phyloP scores from a whole-genome alignment of 106 monocot species.

The Dactylorhiza incarnata region DNA sequence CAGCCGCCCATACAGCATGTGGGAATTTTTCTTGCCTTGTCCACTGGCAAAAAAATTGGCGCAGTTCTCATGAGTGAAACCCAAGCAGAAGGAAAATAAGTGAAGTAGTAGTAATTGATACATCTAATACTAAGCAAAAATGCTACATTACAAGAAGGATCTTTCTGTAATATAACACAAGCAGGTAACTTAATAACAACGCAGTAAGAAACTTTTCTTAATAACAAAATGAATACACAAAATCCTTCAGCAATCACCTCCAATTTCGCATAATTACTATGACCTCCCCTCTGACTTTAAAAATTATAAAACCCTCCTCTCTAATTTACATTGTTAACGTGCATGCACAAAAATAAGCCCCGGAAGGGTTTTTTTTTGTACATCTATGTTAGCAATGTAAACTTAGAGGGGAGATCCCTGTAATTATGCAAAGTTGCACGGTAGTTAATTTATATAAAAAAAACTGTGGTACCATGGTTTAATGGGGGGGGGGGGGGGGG shows the following conservation, averaged over 20 bases:
- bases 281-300: background rate
- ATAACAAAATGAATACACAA: background rate
- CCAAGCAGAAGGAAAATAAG: slow-evolving; percentile 2
- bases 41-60: slow-evolving; percentile 40
- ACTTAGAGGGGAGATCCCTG: too few relatives aligned
- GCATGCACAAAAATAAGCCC: too few relatives aligned
- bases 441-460: too few relatives aligned
- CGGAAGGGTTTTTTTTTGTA: too few relatives aligned
- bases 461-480: too few relatives aligned
- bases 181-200: background rate
- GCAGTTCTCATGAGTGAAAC: background rate
- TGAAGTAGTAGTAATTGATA: background rate
- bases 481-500: too few relatives aligned
- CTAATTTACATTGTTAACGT: too few relatives aligned
- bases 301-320: too few relatives aligned
- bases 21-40: slow-evolving; percentile 75
- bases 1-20: slow-evolving; percentile 89
- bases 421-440: too few relatives aligned
- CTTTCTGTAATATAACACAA: background rate
- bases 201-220: background rate
- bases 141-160: background rate
- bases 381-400: too few relatives aligned
- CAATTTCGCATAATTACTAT: background rate
- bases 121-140: background rate
- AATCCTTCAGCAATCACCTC: background rate